These are phyloP conservation scores for Tetrahymena thermophila DNA, from an alignment of 73 alveolate species.

Conservation along the genomic window DNA sequence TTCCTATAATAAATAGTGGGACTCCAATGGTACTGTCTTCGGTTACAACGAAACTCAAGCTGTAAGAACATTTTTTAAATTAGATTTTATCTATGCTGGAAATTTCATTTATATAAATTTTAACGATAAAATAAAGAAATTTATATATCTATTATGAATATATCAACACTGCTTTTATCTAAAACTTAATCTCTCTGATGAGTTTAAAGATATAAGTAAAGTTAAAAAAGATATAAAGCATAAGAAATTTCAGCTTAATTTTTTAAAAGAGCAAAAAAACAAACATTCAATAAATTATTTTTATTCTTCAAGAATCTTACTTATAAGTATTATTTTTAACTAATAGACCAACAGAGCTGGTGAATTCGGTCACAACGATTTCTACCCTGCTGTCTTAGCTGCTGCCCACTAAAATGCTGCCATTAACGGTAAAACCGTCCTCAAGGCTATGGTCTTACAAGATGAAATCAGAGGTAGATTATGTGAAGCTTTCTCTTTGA, in stretches of 20 bases:
- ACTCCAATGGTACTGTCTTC: conserved; percentile 96
- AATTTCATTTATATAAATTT: neutral
- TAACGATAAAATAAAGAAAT: neutral
- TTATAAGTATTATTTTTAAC: neutral
- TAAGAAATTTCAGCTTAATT: neutral
- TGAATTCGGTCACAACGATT: conserved; percentile 96
- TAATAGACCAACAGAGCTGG: conserved; percentile 58
- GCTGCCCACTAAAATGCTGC: conserved; percentile 69
- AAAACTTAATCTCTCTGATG: neutral
- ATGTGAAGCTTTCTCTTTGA: conserved; percentile 80
- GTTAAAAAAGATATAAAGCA: neutral
- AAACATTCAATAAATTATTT: neutral
- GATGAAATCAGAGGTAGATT: conserved; percentile 97
- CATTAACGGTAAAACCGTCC: conserved; percentile 56
- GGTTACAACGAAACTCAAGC: conserved; percentile 77
- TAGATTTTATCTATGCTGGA: neutral
- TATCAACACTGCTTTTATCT: neutral
- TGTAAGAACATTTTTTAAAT: conserved; percentile 8
- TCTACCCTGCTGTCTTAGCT: conserved; percentile 91
- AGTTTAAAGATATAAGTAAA: neutral
- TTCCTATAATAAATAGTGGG: conserved; percentile 57
- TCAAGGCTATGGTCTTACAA: conserved; percentile 76
- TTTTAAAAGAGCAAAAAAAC: neutral
- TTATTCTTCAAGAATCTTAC: neutral
- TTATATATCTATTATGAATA: neutral